These are phyloP conservation scores for Erythrophleum fordii DNA, from an alignment of 306 rosid species.

Conservation along the genomic window DNA sequence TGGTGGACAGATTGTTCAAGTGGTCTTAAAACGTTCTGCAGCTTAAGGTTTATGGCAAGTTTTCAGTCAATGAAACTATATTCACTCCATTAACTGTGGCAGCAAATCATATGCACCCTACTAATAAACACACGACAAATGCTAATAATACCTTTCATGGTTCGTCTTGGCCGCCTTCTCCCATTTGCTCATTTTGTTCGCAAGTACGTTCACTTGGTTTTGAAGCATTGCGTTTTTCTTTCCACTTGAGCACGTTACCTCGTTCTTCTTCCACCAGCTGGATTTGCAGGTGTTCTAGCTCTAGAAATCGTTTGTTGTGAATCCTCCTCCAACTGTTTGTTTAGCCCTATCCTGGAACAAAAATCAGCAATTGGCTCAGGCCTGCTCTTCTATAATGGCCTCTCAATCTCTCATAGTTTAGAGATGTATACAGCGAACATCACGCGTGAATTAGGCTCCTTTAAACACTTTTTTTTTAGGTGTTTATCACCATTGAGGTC, in stretches of 20 bases:
- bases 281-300: too few relatives aligned
- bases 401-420: constrained; percentile 21
- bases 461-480: too few relatives aligned
- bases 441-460: too few relatives aligned
- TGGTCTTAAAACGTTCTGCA: not conserved
- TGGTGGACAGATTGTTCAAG: not conserved
- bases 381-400: not conserved
- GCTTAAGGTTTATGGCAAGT: not conserved
- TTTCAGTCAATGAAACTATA: not conserved
- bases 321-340: too few relatives aligned
- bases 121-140: not conserved
- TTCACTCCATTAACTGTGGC: too few relatives aligned
- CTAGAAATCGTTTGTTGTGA: not conserved
- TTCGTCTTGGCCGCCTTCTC: not conserved
- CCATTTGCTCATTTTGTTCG: not conserved
- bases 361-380: not conserved
- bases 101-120: too few relatives aligned
- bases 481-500: not conserved
- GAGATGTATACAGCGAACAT: too few relatives aligned
- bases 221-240: not conserved
- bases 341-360: not conserved
- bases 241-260: not conserved
- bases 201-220: not conserved
- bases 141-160: not conserved
- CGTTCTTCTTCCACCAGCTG: not conserved